Evolutionary conservation across 1,139 yeast species (phyloP), one percentile per base, ranked within the genome.

Genomic region (Hyphopichia khmerensis): DNA sequence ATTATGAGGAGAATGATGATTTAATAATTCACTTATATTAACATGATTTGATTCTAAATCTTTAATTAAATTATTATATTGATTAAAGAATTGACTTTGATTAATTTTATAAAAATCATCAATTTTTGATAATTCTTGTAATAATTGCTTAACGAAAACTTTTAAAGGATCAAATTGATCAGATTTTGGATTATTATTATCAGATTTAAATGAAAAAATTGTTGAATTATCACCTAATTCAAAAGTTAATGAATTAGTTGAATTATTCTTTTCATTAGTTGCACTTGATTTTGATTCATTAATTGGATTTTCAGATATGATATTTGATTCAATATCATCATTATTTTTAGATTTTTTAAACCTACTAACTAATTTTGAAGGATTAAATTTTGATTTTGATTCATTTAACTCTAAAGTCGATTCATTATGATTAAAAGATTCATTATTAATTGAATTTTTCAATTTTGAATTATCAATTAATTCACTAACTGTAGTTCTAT

Each of bases 91-190:
- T 48, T 77, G 79, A 17, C 59, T 56, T 53, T 80, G 84, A 44
- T 78, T 80, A 6, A 53, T 50, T 33, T 57, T 55, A 57, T 75
- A 83, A 54, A 85, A 85, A n/a, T 57, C 57, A 55, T 77, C 76
- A 35, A 86, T 73, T 53, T 82, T 83, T 32, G 56, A 54, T 45
- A 82, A 68, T 56, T 85, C 90, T 24, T 56, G 60, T 51, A 82
- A 73, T 43, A 85, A 67, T 15, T 81, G 79, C 41, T 66, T 62
- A 32, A 69, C 51, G 49, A 85, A 85, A 1, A 71, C 68, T 23
- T 64, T 67, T 39, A 75, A 69, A 2, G 85, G 80, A 50, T 79
- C 81, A 29, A 59, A 59, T 2, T 40, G 36, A 9, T 47, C 44
- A 14, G 56, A 46, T 14, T 49, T 44, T 13, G 62, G 61, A 45